Evolutionary conservation across 805 yeast genomes (phyloP).

Genomic region (Metschnikowia borealis): DNA sequence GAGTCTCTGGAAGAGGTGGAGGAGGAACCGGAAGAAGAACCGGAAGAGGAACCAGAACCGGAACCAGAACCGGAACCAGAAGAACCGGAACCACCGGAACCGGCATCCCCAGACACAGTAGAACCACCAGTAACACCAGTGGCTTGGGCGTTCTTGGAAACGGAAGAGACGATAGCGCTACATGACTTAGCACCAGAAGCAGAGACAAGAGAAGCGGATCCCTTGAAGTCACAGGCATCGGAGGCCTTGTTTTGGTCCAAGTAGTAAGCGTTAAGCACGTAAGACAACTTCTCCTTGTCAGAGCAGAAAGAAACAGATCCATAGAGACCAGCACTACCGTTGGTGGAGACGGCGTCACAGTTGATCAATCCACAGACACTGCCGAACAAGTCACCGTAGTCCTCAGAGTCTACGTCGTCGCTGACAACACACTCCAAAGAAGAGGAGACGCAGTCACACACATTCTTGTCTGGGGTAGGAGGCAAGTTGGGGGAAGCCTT

Average conservation of each 20-base stretch:
- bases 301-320: conserved; percentile 75
- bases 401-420: conserved; percentile 48
- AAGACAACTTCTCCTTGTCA: conserved; percentile 60
- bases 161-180: conserved; percentile 20
- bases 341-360: conserved; percentile 58
- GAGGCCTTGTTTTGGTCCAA: conserved; percentile 11
- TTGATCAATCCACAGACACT: conserved; percentile 54
- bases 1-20: conserved; percentile 17
- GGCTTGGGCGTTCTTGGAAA: conserved; percentile 15
- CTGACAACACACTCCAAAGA: conserved; percentile 59
- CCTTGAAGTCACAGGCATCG: conserved; percentile 19
- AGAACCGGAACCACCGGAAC: conserved; percentile 17
- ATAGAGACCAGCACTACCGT: conserved; percentile 64
- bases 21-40: conserved; percentile 23
- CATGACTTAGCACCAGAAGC: conserved; percentile 28
- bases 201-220: conserved; percentile 53
- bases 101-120: conserved; percentile 18
- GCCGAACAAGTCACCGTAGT: conserved; percentile 58
- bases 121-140: conserved; percentile 11
- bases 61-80: conserved; percentile 20
- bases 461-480: conserved; percentile 67
- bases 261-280: conserved; percentile 62
- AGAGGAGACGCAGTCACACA: conserved; percentile 60
- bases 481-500: conserved; percentile 64
- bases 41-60: conserved; percentile 20